Conservation (phyloP, 129 eudicot species). For the Flaveria sonorensis region DNA sequence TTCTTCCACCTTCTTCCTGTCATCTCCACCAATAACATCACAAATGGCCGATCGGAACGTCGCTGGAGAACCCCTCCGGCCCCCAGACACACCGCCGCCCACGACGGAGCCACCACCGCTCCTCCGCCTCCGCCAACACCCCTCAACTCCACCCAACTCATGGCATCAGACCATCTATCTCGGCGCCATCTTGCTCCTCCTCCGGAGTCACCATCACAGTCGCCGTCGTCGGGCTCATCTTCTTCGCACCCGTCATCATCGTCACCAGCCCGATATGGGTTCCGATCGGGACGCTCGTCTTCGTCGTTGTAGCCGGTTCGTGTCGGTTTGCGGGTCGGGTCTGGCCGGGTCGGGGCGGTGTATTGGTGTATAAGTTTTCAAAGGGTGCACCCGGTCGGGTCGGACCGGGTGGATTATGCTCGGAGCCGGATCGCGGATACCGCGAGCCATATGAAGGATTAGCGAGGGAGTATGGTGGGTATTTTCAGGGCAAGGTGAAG, state of each 20-base stretch:
- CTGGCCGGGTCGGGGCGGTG: slow-evolving; percentile 36
- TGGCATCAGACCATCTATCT: slow-evolving; percentile 47
- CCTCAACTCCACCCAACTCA: slow-evolving; percentile 59
- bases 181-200: slow-evolving; percentile 55
- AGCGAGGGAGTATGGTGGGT: slow-evolving; percentile 80
- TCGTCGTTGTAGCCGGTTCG: slow-evolving; percentile 46
- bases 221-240: slow-evolving; percentile 43
- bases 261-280: slow-evolving; percentile 71
- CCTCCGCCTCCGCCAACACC: slow-evolving; percentile 47
- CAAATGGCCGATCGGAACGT: slow-evolving; percentile 51
- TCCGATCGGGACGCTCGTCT: slow-evolving; percentile 53
- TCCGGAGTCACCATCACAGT: slow-evolving; percentile 63
- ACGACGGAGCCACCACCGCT: slow-evolving; percentile 10
- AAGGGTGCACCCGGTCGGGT: slow-evolving; percentile 71
- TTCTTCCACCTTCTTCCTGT: neutral
- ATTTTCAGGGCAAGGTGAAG: slow-evolving; percentile 59
- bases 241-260: slow-evolving; percentile 51
- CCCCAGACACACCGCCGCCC: slow-evolving; percentile 33
- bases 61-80: slow-evolving; percentile 20
- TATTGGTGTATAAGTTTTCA: slow-evolving; percentile 63
- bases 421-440: slow-evolving; percentile 74
- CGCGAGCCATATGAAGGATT: slow-evolving; percentile 72
- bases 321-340: slow-evolving; percentile 51
- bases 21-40: neutral
- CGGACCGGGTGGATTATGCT: slow-evolving; percentile 77